Conservation (phyloP, 192 early-diverging fungal genomes). For the Entomortierella parvispora region DNA sequence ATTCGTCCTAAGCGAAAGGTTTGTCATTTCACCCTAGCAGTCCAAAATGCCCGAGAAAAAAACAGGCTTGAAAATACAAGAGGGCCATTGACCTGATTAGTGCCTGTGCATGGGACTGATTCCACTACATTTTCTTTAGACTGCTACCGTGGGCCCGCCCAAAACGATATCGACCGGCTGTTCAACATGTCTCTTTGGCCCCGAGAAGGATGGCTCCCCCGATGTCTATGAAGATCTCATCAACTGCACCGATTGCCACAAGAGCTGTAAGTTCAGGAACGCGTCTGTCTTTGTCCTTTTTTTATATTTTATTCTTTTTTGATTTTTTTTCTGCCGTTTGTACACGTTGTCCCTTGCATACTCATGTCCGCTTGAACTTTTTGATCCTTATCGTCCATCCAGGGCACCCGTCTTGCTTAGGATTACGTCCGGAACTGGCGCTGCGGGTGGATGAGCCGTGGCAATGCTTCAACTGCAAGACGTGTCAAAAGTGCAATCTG, state of each 20-base stretch:
- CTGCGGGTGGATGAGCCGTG: slow-evolving; percentile 52
- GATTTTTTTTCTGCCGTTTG: not conserved
- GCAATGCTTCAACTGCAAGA: slow-evolving; percentile 66
- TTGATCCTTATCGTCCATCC: not conserved
- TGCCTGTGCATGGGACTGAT: not conserved
- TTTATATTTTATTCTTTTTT: slow-evolving; percentile 7
- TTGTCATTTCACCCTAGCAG: not conserved
- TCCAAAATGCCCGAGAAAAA: not conserved
- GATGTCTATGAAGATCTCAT: slow-evolving; percentile 53
- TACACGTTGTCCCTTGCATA: not conserved
- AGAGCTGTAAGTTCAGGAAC: slow-evolving; percentile 52
- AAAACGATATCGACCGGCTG: slow-evolving; percentile 31
- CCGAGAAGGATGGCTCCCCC: slow-evolving; percentile 51
- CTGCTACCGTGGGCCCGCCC: slow-evolving; percentile 15
- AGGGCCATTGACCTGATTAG: not conserved
- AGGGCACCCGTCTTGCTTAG: slow-evolving; percentile 59
- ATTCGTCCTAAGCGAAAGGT: slow-evolving; percentile 50
- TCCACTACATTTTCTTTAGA: not conserved
- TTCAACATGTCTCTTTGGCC: slow-evolving; percentile 45
- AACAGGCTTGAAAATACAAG: not conserved
- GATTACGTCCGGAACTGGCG: slow-evolving; percentile 40
- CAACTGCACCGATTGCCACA: slow-evolving; percentile 59
- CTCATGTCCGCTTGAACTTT: not conserved
- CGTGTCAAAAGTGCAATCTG: slow-evolving; percentile 54
- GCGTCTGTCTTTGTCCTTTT: not conserved